Evolutionary conservation across 2,329 filamentous ascomycete species (phyloP).

Genomic region (Cylindrodendrum hubeiense): DNA sequence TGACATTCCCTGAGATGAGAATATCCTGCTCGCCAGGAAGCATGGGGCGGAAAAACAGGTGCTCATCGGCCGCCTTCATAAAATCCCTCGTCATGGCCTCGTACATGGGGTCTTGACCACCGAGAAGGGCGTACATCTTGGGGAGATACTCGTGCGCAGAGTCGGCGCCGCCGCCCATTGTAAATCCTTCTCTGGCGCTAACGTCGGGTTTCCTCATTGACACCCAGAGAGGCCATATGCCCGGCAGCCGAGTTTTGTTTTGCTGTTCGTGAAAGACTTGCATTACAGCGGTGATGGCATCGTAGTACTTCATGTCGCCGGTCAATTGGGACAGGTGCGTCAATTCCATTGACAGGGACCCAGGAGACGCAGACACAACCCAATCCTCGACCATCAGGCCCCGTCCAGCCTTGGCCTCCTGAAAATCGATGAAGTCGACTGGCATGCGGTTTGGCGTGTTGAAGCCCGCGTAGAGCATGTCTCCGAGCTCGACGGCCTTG

Average conservation of each 20-base stretch:
- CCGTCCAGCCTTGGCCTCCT: constrained; percentile 58
- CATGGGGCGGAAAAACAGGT: constrained; percentile 79
- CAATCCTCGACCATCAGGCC: constrained; percentile 63
- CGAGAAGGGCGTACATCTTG: constrained; percentile 74
- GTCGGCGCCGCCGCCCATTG: constrained; percentile 67
- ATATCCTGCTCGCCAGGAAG: constrained; percentile 71
- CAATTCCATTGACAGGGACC: constrained; percentile 80
- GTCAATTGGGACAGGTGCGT: constrained; percentile 81
- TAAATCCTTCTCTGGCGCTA: constrained; percentile 59
- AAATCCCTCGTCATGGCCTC: constrained; percentile 70
- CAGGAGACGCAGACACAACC: constrained; percentile 61
- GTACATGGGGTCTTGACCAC: constrained; percentile 72
- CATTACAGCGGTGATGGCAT: constrained; percentile 80
- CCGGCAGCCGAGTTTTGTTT: constrained; percentile 75
- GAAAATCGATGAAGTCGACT: constrained; percentile 57
- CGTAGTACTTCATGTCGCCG: constrained; percentile 79
- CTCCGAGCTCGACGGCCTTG: constrained; percentile 64
- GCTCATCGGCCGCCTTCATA: constrained; percentile 69
- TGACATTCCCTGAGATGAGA: constrained; percentile 73
- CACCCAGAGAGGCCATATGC: constrained; percentile 75
- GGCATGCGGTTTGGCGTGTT: constrained; percentile 66
- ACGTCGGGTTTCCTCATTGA: constrained; percentile 64
- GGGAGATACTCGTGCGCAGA: constrained; percentile 71
- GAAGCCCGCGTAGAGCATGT: constrained; percentile 66
- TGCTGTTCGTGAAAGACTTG: constrained; percentile 76